Base-by-base conservation (phyloP, 768 basidiomycete species). In the Boletus tomentosulus region DNA sequence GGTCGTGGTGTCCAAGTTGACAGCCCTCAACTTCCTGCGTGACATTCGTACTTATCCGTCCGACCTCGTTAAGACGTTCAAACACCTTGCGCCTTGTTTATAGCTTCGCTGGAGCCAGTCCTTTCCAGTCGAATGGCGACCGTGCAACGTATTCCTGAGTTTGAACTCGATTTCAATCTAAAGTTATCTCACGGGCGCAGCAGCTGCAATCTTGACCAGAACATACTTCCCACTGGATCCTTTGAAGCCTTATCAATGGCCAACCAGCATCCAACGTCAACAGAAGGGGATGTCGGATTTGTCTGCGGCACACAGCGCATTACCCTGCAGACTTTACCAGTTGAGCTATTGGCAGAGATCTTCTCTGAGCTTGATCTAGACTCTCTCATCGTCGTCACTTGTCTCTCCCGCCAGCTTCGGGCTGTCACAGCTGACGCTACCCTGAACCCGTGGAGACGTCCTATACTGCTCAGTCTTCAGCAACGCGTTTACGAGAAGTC, bases 361-460 rank as follows among this genome's bases (percentile, higher is more conserved):
- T 74, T 91, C 37, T 74, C 79, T 41, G 83, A 89, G 61, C 79
- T 91, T 46, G 83, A 86, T 61, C 71, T 91, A 19, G 68, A 74
- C 27, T 79, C 81, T 12, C 78, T 90, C 30, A 71, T 88, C 51
- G 73, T 63, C 16, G 68, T 80, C 57, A 82, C 87, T 13, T 78
- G 80, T 53, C 70, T 90, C 28, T 89, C 86, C 4, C 78, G 76
- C 55, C 74, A 79, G 39, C 71, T 91, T 24, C 74, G 77, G 41
- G 66, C 70, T 46, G 77, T 91, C 39, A 76, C 79, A 16, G 81
- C 86, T 3, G 86, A 89, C 59, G 60, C 78, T 7, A 74, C 81
- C 4, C 69, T 91, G 43, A 90, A 90, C 62, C 87, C 85, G 16
- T 91, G 90, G 89, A 78, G 87, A 49, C 73, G 70, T 15, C 86